phyloP scores from a whole-genome alignment of 805 yeast genomes.

The Ogataea parapolymorpha region DNA sequence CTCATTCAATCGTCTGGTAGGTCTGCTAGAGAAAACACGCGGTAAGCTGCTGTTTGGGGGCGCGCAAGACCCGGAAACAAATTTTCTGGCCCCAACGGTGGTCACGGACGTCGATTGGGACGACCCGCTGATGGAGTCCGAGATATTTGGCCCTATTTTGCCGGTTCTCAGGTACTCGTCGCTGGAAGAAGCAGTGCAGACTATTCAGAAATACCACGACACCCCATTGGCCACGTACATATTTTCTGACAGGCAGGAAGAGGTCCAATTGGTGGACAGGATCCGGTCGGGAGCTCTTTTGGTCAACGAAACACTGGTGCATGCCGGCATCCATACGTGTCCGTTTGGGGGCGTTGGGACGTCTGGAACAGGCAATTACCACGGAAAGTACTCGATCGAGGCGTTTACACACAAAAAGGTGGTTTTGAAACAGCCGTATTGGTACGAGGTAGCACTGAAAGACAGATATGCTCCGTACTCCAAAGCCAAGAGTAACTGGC shows the following conservation, averaged over 20 bases:
- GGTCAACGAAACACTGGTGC: constrained; percentile 72
- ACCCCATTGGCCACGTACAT: constrained; percentile 84
- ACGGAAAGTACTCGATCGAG: constrained; percentile 65
- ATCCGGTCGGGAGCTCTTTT: constrained; percentile 72
- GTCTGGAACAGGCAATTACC: constrained; percentile 83
- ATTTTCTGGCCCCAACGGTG: constrained; percentile 71
- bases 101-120: constrained; percentile 58
- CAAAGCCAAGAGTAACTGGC: constrained; percentile 28
- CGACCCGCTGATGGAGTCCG: constrained; percentile 72
- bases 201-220: constrained; percentile 52
- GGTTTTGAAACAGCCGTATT: constrained; percentile 54
- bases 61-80: constrained; percentile 30
- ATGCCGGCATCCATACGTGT: constrained; percentile 57
- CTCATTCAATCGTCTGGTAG: constrained; percentile 46
- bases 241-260: constrained; percentile 48
- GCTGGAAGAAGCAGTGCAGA: constrained; percentile 42
- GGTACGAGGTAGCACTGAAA: constrained; percentile 57
- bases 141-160: constrained; percentile 81
- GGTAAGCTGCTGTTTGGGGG: constrained; percentile 56
- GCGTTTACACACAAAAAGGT: constrained; percentile 79
- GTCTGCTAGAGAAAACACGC: constrained; percentile 43
- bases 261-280: constrained; percentile 46
- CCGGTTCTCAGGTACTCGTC: constrained; percentile 61
- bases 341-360: constrained; percentile 93
- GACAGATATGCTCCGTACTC: constrained; percentile 65